Conservation (phyloP, 2,329 filamentous ascomycete genomes). For the Elsinoe fawcettii region DNA sequence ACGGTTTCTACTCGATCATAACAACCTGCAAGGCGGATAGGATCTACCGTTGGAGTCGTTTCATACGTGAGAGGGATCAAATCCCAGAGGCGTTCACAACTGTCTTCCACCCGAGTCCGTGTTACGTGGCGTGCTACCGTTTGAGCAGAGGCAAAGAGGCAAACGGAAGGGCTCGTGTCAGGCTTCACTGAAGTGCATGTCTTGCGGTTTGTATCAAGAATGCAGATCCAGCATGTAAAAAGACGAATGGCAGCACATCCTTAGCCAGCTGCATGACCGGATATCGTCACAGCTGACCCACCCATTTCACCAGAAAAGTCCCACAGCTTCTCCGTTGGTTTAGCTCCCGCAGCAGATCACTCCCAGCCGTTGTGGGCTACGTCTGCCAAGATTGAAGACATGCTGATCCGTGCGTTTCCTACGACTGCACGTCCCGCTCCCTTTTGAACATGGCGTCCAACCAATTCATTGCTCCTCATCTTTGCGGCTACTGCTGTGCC, state of each 20-base stretch:
- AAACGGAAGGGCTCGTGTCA: not conserved
- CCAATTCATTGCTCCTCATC: not conserved
- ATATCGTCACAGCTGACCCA: constrained; percentile 7
- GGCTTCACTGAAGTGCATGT: not conserved
- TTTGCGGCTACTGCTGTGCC: constrained; percentile 7
- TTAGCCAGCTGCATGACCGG: not conserved
- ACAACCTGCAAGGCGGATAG: not conserved
- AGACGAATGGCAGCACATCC: not conserved
- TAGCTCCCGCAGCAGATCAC: not conserved
- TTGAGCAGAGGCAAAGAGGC: not conserved
- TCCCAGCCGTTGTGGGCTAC: not conserved
- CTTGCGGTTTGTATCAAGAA: not conserved
- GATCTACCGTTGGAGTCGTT: constrained; percentile 1
- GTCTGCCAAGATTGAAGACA: not conserved
- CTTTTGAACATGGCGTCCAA: not conserved
- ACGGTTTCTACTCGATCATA: not conserved
- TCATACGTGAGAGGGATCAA: not conserved
- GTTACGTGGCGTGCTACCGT: not conserved
- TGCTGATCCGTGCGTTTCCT: not conserved
- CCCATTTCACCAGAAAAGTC: not conserved
- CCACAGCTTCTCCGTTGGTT: constrained; percentile 10
- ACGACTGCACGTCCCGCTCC: not conserved
- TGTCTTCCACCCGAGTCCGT: not conserved
- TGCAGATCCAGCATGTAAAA: not conserved
- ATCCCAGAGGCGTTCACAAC: constrained; percentile 1